These are phyloP conservation scores for Exophiala sp. DNA, from an alignment of 2,329 filamentous ascomycete genomes.

Conservation along the genomic window DNA sequence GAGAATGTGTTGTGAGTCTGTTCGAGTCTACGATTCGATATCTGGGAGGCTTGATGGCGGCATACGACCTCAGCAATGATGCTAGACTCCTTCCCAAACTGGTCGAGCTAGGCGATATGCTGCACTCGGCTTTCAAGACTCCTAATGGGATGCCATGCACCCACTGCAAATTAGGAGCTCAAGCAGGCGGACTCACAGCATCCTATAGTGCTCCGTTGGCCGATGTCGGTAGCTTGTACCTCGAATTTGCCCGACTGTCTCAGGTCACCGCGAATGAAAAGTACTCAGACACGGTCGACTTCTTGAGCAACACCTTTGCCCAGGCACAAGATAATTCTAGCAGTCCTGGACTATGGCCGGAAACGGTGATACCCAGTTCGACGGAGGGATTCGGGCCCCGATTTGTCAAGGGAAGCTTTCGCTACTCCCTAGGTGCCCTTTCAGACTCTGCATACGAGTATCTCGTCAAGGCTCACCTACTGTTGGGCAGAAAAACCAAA, in stretches of 20 bases:
- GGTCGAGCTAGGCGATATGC: slow-evolving; percentile 49
- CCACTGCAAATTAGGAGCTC: slow-evolving; percentile 8
- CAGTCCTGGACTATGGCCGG: slow-evolving; percentile 38
- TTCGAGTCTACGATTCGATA: slow-evolving; percentile 51
- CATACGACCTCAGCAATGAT: slow-evolving; percentile 49
- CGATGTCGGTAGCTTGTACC: slow-evolving; percentile 16
- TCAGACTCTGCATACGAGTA: slow-evolving; percentile 55
- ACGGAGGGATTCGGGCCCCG: neutral
- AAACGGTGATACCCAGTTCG: slow-evolving; percentile 23
- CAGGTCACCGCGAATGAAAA: slow-evolving; percentile 36
- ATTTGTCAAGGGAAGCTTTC: neutral
- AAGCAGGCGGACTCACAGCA: neutral
- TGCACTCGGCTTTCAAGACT: slow-evolving; percentile 43
- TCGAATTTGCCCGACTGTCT: slow-evolving; percentile 23
- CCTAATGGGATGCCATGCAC: slow-evolving; percentile 29
- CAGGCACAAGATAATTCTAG: slow-evolving; percentile 27
- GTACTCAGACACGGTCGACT: slow-evolving; percentile 36
- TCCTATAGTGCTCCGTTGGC: slow-evolving; percentile 8
- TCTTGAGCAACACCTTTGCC: slow-evolving; percentile 33
- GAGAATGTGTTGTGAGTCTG: slow-evolving; percentile 37
- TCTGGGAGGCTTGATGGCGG: slow-evolving; percentile 48
- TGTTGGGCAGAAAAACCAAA: slow-evolving; percentile 64
- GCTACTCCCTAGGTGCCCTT: slow-evolving; percentile 52
- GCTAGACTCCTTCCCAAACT: slow-evolving; percentile 47
- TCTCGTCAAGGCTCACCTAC: slow-evolving; percentile 59